These are phyloP conservation scores for Trametes cinnabarina DNA, from an alignment of 768 basidiomycete species.

Conservation along the genomic window DNA sequence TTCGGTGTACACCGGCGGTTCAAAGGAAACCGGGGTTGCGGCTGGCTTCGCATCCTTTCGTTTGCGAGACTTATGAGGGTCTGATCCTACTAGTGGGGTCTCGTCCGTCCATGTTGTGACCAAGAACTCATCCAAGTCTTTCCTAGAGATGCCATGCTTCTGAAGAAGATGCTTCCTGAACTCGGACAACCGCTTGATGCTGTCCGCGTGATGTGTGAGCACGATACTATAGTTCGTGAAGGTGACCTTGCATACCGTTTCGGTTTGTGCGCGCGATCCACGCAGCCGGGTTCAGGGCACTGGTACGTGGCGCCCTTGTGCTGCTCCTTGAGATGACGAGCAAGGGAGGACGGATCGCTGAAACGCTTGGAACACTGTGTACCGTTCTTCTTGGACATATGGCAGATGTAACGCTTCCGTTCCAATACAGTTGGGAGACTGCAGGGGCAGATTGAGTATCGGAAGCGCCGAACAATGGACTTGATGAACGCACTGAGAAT, in stretches of 20 bases:
- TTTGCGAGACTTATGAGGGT: not conserved
- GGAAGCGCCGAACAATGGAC: too few species aligned
- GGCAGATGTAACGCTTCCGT: conserved; percentile 50
- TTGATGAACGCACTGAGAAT: conserved; percentile 54
- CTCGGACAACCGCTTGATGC: conserved; percentile 60
- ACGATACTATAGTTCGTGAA: not conserved
- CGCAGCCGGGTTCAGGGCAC: conserved; percentile 48
- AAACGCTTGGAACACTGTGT: not conserved
- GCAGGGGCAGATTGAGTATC: not conserved
- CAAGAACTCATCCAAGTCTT: not conserved
- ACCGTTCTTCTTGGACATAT: not conserved
- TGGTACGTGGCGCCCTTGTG: conserved; percentile 1
- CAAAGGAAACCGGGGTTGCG: not conserved
- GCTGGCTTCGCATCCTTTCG: not conserved
- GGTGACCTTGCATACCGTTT: not conserved
- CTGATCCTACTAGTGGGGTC: not conserved
- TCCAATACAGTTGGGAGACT: not conserved
- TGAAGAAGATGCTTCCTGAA: not conserved
- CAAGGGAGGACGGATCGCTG: conserved; percentile 14
- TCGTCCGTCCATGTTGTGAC: not conserved
- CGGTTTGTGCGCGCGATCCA: conserved; percentile 31
- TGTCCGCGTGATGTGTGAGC: conserved; percentile 24
- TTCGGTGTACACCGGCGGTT: not conserved
- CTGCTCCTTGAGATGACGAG: conserved; percentile 15
- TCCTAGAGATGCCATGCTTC: not conserved